Evolutionary conservation across 2,329 filamentous ascomycete genomes (phyloP).

Genomic region (Alternaria solani): DNA sequence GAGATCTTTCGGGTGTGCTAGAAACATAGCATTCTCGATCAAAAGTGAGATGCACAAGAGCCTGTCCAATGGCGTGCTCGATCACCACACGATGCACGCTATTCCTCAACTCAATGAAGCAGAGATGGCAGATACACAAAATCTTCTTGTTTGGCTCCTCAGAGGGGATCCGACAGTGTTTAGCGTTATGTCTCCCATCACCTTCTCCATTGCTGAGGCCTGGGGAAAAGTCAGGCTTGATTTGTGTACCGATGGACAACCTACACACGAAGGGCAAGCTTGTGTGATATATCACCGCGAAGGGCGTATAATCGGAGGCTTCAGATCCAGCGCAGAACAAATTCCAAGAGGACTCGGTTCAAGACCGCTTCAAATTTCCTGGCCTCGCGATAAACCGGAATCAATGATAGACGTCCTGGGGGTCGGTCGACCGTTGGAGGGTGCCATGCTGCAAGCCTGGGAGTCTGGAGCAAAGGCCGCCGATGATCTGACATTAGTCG

Average conservation of each 20-base stretch:
- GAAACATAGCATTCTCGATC: neutral
- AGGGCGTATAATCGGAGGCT: neutral
- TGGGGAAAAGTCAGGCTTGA: neutral
- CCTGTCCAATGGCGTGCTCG: neutral
- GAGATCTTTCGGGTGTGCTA: neutral
- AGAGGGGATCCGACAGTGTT: neutral
- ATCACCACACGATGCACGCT: neutral
- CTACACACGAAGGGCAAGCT: neutral
- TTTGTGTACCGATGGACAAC: neutral
- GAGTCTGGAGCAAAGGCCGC: neutral
- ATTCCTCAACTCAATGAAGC: neutral
- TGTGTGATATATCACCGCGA: neutral
- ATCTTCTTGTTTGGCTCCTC: neutral
- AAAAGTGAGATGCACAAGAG: neutral
- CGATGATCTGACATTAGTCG: neutral
- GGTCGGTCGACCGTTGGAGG: neutral
- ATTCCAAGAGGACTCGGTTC: neutral
- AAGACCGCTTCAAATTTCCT: neutral
- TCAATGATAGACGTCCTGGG: neutral
- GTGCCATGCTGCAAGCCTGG: neutral
- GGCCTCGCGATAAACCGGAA: conserved; percentile 1
- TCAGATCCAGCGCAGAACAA: neutral
- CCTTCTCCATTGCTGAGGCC: neutral
- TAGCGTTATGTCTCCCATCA: neutral
- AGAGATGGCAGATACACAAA: neutral